Conservation (phyloP, 805 yeast genomes). For the Priceomyces fermenticarens region DNA sequence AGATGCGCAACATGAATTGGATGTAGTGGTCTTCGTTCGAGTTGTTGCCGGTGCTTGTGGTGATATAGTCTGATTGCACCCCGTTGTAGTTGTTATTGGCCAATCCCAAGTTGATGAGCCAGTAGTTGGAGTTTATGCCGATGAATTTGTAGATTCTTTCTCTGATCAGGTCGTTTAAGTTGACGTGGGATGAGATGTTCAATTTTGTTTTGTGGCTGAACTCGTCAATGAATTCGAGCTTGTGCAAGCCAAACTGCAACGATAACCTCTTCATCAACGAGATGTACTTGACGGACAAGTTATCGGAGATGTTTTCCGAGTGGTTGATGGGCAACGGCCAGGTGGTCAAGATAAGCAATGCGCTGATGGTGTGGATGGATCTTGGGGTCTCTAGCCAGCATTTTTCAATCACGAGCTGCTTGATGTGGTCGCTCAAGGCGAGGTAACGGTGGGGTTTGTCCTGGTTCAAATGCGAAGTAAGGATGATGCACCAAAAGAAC, state of each 20-base stretch:
- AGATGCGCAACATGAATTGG: conserved; percentile 25
- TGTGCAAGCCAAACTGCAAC: conserved; percentile 42
- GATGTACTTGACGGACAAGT: conserved; percentile 33
- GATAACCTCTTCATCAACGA: conserved; percentile 38
- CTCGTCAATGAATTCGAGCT: conserved; percentile 38
- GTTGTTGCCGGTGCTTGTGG: conserved; percentile 20
- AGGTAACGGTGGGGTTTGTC: conserved; percentile 17
- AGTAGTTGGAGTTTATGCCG: conserved; percentile 41
- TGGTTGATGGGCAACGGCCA: conserved; percentile 40
- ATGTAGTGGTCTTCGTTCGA: conserved; percentile 18
- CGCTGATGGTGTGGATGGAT: conserved; percentile 35
- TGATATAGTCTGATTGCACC: conserved; percentile 34
- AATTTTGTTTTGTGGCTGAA: conserved; percentile 35
- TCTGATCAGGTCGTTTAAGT: conserved; percentile 31
- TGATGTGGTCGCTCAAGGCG: conserved; percentile 28
- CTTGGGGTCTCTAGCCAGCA: conserved; percentile 47
- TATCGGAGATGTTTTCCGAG: conserved; percentile 23
- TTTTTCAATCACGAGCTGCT: conserved; percentile 35
- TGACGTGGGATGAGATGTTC: conserved; percentile 22
- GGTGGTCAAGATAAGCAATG: conserved; percentile 40
- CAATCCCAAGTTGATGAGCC: conserved; percentile 40
- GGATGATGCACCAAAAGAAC: conserved; percentile 40
- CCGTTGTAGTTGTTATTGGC: conserved; percentile 29
- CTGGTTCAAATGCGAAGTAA: conserved; percentile 29
- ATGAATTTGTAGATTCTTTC: conserved; percentile 43